These are phyloP conservation scores for Paradendryphiella salina DNA, from an alignment of 2,329 filamentous ascomycete species.

Conservation along the genomic window DNA sequence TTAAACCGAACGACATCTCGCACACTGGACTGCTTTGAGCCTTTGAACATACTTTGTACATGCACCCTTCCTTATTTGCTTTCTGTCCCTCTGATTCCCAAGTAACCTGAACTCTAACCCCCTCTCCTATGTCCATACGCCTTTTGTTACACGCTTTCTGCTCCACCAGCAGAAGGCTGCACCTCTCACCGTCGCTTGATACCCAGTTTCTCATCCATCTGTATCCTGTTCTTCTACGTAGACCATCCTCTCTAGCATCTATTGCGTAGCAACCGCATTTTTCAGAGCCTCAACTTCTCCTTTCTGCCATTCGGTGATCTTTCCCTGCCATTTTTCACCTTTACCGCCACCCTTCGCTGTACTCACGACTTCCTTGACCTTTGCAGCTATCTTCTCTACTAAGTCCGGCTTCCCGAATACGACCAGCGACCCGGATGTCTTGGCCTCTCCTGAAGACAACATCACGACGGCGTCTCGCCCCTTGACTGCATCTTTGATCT, in stretches of 20 bases:
- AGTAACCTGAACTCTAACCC: not conserved
- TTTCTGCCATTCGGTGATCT: constrained; percentile 40
- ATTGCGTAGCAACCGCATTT: constrained; percentile 21
- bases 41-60: not conserved
- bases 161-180: not conserved
- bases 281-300: constrained; percentile 37
- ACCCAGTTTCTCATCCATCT: not conserved
- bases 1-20: constrained; percentile 6
- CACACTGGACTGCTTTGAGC: no score
- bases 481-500: constrained; percentile 33
- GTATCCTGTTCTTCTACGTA: not conserved
- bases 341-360: constrained; percentile 40
- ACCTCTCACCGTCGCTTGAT: not conserved
- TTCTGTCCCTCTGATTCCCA: not conserved
- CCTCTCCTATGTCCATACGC: not conserved
- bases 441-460: constrained; percentile 35
- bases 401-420: constrained; percentile 33
- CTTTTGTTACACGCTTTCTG: not conserved
- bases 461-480: constrained; percentile 30
- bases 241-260: not conserved
- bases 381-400: constrained; percentile 29
- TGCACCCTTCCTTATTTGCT: not conserved
- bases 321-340: constrained; percentile 43
- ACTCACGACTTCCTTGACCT: constrained; percentile 33
- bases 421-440: constrained; percentile 31